These are phyloP conservation scores for Meyerozyma sp. DNA, from an alignment of 1,139 yeast species.

Conservation along the genomic window DNA sequence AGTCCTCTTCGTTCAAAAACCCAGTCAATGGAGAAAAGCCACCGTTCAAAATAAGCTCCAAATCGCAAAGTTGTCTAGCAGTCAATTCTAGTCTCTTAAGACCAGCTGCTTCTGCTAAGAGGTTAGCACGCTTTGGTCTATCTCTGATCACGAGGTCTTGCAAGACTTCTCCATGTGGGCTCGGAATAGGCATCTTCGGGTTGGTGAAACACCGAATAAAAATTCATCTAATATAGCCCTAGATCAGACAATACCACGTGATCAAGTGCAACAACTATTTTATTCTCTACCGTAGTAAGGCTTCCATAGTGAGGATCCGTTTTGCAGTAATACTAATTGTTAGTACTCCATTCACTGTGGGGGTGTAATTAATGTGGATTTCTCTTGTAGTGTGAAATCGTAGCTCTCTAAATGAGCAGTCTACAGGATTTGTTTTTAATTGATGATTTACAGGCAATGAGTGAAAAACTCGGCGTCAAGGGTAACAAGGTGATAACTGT, in stretches of 20 bases:
- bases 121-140: slow-evolving; percentile 48
- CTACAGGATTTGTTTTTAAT: too few species aligned
- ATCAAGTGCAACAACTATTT: neutral
- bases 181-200: slow-evolving; percentile 53
- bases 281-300: too few species aligned
- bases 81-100: slow-evolving; percentile 58
- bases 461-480: too few species aligned
- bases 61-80: slow-evolving; percentile 88
- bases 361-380: too few species aligned
- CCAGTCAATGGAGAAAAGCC: slow-evolving; percentile 94
- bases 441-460: too few species aligned
- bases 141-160: slow-evolving; percentile 86
- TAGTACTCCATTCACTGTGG: too few species aligned
- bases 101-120: slow-evolving; percentile 47
- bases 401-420: too few species aligned
- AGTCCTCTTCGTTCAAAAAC: slow-evolving; percentile 76
- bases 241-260: slow-evolving; percentile 1
- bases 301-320: too few species aligned
- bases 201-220: neutral
- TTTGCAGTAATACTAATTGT: too few species aligned
- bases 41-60: slow-evolving; percentile 87
- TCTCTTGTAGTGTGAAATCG: too few species aligned
- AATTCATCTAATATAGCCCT: neutral
- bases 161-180: slow-evolving; percentile 87
- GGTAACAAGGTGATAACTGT: too few species aligned